Percentiles rank a stretch among this genome's conserved stretches.
Evolutionary conservation across 2,329 filamentous ascomycete species (phyloP).

Genomic region (Aulographum hederae): DNA sequence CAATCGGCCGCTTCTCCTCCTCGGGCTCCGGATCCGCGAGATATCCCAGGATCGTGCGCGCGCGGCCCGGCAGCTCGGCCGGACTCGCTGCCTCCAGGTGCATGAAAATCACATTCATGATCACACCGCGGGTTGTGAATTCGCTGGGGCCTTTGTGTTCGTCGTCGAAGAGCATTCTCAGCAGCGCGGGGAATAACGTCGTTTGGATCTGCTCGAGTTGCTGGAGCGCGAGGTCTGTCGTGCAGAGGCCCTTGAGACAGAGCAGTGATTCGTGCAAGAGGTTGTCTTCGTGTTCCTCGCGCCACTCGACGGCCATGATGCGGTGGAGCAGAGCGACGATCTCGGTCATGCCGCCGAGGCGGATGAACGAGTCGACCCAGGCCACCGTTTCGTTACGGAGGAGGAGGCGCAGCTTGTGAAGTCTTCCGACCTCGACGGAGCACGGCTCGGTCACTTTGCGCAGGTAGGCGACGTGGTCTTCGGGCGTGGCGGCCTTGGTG

Average conservation of each 20-base stretch:
- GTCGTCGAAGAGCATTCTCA: constrained; percentile 88
- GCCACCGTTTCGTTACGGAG: constrained; percentile 87
- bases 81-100: constrained; percentile 49
- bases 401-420: constrained; percentile 80
- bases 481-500: constrained; percentile 55
- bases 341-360: constrained; percentile 79
- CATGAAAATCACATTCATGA: constrained; percentile 75
- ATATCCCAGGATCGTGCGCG: constrained; percentile 57
- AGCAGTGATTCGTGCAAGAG: constrained; percentile 82
- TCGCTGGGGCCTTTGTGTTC: constrained; percentile 96
- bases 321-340: constrained; percentile 72
- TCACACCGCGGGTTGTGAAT: constrained; percentile 80
- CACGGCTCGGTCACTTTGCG: constrained; percentile 66
- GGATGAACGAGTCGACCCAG: constrained; percentile 88
- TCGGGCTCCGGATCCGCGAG: constrained; percentile 62
- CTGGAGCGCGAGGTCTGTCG: constrained; percentile 68
- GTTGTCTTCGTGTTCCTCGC: constrained; percentile 89
- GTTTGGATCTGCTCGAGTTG: constrained; percentile 65
- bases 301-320: constrained; percentile 94
- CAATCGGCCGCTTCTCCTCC: constrained; percentile 58
- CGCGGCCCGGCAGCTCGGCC: constrained; percentile 46
- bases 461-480: constrained; percentile 75
- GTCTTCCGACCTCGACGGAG: constrained; percentile 75
- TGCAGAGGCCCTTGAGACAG: constrained; percentile 87
- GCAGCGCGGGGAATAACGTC: constrained; percentile 67